phyloP scores from a whole-genome alignment of 345 rosid species.

The Hypericum androsaemum region DNA sequence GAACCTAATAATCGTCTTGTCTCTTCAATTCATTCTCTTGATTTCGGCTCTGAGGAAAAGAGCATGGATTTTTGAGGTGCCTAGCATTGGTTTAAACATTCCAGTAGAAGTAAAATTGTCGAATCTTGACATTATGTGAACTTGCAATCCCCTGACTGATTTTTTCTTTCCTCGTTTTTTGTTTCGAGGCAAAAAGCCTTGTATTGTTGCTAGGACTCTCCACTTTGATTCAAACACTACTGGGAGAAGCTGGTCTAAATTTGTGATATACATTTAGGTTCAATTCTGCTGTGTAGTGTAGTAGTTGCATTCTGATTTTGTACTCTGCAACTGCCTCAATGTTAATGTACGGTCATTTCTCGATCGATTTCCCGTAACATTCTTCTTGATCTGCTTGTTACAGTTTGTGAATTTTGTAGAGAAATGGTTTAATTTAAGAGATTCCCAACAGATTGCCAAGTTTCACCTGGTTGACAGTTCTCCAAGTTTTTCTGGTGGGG shows the following conservation, averaged over 20 bases:
- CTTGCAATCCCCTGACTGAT: conserved; percentile 7
- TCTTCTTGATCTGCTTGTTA: too few species aligned
- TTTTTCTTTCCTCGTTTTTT: conserved; percentile 4
- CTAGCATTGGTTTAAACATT: conserved; percentile 12
- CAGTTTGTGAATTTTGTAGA: too few species aligned
- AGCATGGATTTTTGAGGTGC: conserved; percentile 32
- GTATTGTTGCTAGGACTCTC: conserved; percentile 23
- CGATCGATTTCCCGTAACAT: too few species aligned
- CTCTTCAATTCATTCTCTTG: conserved; percentile 7
- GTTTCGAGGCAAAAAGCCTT: conserved; percentile 17
- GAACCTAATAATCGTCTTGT: conserved; percentile 28
- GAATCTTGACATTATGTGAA: conserved; percentile 25
- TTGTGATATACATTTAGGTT: too few species aligned
- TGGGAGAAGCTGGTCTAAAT: background rate
- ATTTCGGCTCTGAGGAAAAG: conserved; percentile 31
- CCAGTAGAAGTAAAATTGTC: conserved; percentile 25
- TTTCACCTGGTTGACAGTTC: too few species aligned
- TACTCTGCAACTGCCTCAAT: too few species aligned
- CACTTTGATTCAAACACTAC: conserved; percentile 18
- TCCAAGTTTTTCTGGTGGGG: too few species aligned
- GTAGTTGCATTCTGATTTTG: too few species aligned
- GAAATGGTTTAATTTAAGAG: too few species aligned
- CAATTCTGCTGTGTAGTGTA: too few species aligned
- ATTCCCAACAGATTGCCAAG: too few species aligned
- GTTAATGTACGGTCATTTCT: too few species aligned